These are phyloP conservation scores for Protomyces pachydermus DNA, from an alignment of 1,139 yeast species.

Conservation along the genomic window DNA sequence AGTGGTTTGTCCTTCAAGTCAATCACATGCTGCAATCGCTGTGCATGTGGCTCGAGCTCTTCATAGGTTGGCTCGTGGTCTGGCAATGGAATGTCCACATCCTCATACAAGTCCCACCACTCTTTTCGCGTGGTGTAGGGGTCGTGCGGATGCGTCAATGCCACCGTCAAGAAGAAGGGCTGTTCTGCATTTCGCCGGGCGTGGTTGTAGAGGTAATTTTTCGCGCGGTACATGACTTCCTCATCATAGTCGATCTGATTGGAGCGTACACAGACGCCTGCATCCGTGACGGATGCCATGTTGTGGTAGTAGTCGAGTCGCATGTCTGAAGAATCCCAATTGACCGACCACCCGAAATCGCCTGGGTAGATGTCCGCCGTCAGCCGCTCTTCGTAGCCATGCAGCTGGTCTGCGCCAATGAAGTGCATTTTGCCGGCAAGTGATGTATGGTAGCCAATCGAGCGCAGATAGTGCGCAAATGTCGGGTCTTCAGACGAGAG, in stretches of 20 bases:
- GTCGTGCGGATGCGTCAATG: slow-evolving; percentile 25
- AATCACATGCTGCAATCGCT: slow-evolving; percentile 19
- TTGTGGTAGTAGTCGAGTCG: slow-evolving; percentile 25
- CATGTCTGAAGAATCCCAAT: slow-evolving; percentile 20
- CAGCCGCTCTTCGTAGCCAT: slow-evolving; percentile 23
- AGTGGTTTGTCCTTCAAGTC: slow-evolving; percentile 22
- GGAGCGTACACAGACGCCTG: slow-evolving; percentile 25
- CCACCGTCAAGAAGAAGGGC: slow-evolving; percentile 23
- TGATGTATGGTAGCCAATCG: slow-evolving; percentile 23
- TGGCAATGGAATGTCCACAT: slow-evolving; percentile 21
- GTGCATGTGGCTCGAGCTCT: slow-evolving; percentile 25
- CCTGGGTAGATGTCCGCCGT: slow-evolving; percentile 25
- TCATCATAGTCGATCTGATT: slow-evolving; percentile 26
- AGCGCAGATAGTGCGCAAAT: slow-evolving; percentile 22
- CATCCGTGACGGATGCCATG: slow-evolving; percentile 27
- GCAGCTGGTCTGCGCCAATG: slow-evolving; percentile 25
- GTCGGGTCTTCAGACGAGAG: slow-evolving; percentile 22
- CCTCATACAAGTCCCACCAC: slow-evolving; percentile 27
- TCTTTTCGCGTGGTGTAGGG: slow-evolving; percentile 25
- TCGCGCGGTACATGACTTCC: slow-evolving; percentile 26
- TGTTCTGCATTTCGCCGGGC: slow-evolving; percentile 11
- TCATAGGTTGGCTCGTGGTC: slow-evolving; percentile 10
- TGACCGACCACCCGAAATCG: slow-evolving; percentile 24
- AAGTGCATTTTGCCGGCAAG: slow-evolving; percentile 25
- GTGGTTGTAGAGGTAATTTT: slow-evolving; percentile 22